phyloP scores from a whole-genome alignment of 2,329 filamentous ascomycete genomes.

The Aspergillus udagawae region DNA sequence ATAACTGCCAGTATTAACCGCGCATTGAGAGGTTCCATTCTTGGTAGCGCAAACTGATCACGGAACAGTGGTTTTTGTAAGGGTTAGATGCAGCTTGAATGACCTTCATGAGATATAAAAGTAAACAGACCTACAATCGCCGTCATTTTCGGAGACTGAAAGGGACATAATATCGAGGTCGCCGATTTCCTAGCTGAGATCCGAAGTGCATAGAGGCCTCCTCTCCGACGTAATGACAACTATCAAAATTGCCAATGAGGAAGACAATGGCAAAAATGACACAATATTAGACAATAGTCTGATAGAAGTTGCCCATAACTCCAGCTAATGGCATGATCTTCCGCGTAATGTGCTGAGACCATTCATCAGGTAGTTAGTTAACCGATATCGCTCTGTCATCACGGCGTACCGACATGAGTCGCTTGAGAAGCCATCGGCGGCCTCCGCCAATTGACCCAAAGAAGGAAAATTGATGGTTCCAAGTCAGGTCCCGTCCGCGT shows the following conservation, averaged over 20 bases:
- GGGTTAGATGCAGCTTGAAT: neutral
- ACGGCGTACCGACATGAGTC: neutral
- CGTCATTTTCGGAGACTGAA: neutral
- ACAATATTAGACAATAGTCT: neutral
- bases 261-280: neutral
- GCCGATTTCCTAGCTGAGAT: too few relatives aligned
- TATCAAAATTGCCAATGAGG: neutral
- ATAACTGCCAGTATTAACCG: neutral
- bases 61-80: neutral
- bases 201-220: neutral
- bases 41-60: neutral
- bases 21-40: neutral
- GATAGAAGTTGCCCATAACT: neutral
- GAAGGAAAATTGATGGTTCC: neutral
- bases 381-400: too few relatives aligned
- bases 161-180: neutral
- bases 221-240: neutral
- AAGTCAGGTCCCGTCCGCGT: neutral
- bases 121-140: neutral
- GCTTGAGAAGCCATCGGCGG: neutral
- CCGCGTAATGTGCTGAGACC: too few relatives aligned
- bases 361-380: neutral
- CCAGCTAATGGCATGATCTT: neutral
- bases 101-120: neutral
- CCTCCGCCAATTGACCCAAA: neutral